Conservation (phyloP, 306 rosid species). For the Ochetophila trinervis region DNA sequence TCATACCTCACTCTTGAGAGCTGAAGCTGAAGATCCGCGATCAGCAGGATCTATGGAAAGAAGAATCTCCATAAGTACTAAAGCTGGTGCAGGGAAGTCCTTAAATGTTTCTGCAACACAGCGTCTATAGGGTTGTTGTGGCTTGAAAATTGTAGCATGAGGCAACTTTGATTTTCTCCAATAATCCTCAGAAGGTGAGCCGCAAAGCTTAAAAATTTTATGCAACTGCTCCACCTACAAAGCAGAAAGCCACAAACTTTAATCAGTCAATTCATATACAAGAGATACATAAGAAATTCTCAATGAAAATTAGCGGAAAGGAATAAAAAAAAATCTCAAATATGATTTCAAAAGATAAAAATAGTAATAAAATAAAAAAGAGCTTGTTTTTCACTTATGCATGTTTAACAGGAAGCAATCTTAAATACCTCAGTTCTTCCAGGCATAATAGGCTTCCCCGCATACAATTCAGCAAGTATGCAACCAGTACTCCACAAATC, state of each 20-base stretch:
- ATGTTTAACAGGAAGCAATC: constrained; percentile 6
- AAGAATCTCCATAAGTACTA: constrained; percentile 65
- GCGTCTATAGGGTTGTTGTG: constrained; percentile 87
- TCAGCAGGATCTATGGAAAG: constrained; percentile 89
- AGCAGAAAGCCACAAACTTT: constrained; percentile 17
- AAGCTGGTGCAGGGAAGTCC: constrained; percentile 82
- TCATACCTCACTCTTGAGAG: constrained; percentile 76
- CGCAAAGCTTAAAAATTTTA: constrained; percentile 91
- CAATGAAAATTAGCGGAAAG: not conserved
- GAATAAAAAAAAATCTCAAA: not conserved
- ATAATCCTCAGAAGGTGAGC: constrained; percentile 89
- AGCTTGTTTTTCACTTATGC: constrained; percentile 1
- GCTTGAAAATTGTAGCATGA: constrained; percentile 92
- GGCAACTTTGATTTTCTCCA: constrained; percentile 96
- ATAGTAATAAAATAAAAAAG: constrained; percentile 2
- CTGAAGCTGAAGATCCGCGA: constrained; percentile 81
- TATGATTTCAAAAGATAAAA: not conserved
- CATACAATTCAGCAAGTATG: constrained; percentile 87
- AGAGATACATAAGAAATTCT: constrained; percentile 6
- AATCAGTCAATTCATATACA: constrained; percentile 10
- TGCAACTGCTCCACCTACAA: constrained; percentile 89
- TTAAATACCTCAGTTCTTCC: constrained; percentile 86
- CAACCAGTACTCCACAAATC: constrained; percentile 97
- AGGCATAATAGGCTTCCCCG: constrained; percentile 95
- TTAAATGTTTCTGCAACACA: constrained; percentile 78